These are phyloP conservation scores for Fonsecaea monophora DNA, from an alignment of 2,329 filamentous ascomycete species.

Conservation along the genomic window DNA sequence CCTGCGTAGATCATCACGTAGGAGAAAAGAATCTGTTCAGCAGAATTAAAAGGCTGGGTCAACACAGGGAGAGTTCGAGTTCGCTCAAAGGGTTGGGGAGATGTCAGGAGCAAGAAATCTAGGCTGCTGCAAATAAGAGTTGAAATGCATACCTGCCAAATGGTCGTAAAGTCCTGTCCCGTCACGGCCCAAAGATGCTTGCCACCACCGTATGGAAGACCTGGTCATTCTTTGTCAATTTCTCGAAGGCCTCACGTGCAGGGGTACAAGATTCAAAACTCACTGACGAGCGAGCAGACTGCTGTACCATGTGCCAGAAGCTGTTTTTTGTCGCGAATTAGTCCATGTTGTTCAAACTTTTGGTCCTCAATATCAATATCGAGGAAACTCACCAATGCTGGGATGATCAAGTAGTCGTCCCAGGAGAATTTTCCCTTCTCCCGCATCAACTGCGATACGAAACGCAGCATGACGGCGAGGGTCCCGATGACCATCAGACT, in stretches of 20 bases:
- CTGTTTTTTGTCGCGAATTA: constrained; percentile 19
- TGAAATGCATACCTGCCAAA: constrained; percentile 19
- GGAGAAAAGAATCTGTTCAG: constrained; percentile 19
- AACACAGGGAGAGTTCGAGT: constrained; percentile 16
- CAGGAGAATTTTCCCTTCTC: constrained; percentile 14
- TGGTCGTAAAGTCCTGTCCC: constrained; percentile 19
- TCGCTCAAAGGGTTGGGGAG: constrained; percentile 13
- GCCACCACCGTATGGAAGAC: constrained; percentile 17
- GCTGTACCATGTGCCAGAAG: constrained; percentile 18
- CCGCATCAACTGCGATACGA: constrained; percentile 13
- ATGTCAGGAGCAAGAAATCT: constrained; percentile 5
- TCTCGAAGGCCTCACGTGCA: background rate
- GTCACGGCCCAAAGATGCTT: constrained; percentile 18
- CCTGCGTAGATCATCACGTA: constrained; percentile 22
- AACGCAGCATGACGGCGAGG: constrained; percentile 12
- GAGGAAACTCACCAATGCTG: constrained; percentile 11
- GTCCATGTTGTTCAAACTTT: constrained; percentile 11
- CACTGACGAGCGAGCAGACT: constrained; percentile 18
- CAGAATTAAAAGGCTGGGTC: constrained; percentile 17
- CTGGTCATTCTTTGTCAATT: constrained; percentile 13
- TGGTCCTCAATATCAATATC: constrained; percentile 14
- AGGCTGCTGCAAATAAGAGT: constrained; percentile 12
- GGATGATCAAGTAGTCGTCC: constrained; percentile 21
- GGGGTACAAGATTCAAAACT: constrained; percentile 11
- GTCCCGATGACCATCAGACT: constrained; percentile 19